Evolutionary conservation across 371 early-diverging fungal genomes (phyloP).

Genomic region (Rhizomucor miehei): DNA sequence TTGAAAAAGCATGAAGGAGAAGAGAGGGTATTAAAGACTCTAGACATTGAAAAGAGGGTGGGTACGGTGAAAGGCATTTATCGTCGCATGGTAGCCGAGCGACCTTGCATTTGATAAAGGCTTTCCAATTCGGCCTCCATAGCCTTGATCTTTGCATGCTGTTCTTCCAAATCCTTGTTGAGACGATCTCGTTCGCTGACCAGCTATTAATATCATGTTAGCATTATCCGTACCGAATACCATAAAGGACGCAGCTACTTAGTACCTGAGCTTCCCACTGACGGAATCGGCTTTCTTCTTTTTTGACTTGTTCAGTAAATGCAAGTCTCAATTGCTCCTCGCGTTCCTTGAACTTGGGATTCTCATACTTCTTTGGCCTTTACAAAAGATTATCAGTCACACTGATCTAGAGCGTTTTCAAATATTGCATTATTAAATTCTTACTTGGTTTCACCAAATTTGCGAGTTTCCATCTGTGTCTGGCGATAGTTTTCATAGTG

Average conservation of each 20-base stretch:
- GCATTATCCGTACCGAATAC: not conserved
- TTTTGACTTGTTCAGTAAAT: constrained; percentile 93
- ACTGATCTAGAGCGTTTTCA: not conserved
- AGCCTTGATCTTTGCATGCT: constrained; percentile 89
- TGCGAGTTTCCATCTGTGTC: constrained; percentile 75
- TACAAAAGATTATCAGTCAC: not conserved
- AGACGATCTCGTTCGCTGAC: constrained; percentile 96
- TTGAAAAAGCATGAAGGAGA: no score
- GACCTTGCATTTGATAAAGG: constrained; percentile 40
- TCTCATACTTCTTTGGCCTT: constrained; percentile 69
- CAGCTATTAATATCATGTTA: constrained; percentile 35
- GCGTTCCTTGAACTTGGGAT: constrained; percentile 81
- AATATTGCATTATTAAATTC: not conserved
- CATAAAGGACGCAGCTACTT: not conserved
- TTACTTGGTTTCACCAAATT: constrained; percentile 76
- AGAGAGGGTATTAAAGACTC: no score
- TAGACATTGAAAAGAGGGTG: no score
- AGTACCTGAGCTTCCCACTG: constrained; percentile 93
- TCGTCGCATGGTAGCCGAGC: constrained; percentile 36
- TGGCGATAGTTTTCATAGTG: constrained; percentile 90
- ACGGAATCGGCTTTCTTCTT: constrained; percentile 94
- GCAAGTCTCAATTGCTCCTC: constrained; percentile 89
- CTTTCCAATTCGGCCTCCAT: constrained; percentile 84
- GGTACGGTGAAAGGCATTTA: constrained; percentile 6
- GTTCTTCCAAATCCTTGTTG: constrained; percentile 94